Percentiles rank a stretch among this genome's conserved stretches.
Evolutionary conservation across 805 yeast species (phyloP).

Genomic region (Yarrowia divulgata): DNA sequence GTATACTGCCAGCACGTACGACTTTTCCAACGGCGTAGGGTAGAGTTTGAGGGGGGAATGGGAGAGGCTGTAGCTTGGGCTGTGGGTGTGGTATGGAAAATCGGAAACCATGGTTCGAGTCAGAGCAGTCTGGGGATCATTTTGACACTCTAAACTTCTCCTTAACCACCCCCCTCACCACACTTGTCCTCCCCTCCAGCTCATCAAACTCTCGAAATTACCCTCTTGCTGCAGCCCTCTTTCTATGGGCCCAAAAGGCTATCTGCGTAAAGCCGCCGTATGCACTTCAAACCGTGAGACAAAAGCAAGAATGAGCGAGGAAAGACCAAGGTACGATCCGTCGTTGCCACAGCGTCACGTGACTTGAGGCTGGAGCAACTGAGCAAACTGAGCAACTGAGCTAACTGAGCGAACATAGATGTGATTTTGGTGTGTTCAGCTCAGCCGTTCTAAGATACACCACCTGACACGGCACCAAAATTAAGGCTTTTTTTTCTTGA

Average conservation of each 20-base stretch:
- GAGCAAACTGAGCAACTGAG: too few species aligned
- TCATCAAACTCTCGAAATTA: constrained; percentile 28
- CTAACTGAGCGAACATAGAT: too few species aligned
- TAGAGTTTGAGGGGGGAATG: background rate
- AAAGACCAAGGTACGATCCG: background rate
- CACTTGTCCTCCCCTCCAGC: background rate
- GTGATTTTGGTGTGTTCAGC: too few species aligned
- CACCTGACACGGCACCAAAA: too few species aligned
- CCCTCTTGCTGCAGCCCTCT: background rate
- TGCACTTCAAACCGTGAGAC: constrained; percentile 16
- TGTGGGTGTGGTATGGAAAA: background rate
- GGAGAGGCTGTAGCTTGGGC: background rate
- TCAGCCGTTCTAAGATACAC: too few species aligned
- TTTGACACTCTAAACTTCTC: too few species aligned
- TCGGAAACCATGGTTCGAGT: background rate
- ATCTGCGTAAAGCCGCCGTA: constrained; percentile 27
- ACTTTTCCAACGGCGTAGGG: constrained; percentile 34
- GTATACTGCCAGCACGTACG: constrained; percentile 34
- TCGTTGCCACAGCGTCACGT: too few species aligned
- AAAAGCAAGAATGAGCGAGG: background rate
- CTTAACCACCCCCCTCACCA: too few species aligned
- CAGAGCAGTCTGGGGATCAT: too few species aligned
- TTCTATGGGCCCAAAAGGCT: constrained; percentile 13
- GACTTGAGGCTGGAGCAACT: too few species aligned
- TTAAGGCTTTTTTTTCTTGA: too few species aligned